phyloP scores from a whole-genome alignment of 345 rosid species.

The Gossypium bickii region DNA sequence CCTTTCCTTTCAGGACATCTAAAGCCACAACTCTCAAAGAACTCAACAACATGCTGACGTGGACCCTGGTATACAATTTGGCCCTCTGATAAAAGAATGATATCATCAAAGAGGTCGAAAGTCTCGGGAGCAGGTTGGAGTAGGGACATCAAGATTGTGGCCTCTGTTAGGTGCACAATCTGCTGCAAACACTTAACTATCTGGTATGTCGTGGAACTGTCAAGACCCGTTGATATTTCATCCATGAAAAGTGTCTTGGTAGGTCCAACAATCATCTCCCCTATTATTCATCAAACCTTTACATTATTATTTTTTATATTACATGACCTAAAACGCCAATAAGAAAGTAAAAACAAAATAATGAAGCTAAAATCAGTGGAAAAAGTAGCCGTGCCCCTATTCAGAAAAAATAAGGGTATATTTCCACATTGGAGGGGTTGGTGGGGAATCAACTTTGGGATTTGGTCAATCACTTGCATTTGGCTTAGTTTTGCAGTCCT shows the following conservation, averaged over 20 bases:
- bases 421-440: background rate
- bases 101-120: constrained; percentile 77
- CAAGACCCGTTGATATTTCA: constrained; percentile 91
- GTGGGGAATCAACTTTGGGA: constrained; percentile 11
- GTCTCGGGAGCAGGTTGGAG: constrained; percentile 95
- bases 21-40: constrained; percentile 75
- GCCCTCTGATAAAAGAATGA: constrained; percentile 71
- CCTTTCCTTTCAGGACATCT: constrained; percentile 80
- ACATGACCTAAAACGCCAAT: too few species aligned
- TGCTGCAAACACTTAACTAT: constrained; percentile 84
- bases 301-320: background rate
- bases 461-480: background rate
- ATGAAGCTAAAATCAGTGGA: background rate
- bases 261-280: constrained; percentile 97
- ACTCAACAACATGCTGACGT: constrained; percentile 50
- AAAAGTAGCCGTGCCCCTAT: background rate
- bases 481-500: background rate
- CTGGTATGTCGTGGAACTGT: constrained; percentile 85
- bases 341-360: background rate
- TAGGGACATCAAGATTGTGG: constrained; percentile 69
- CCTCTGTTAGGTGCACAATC: constrained; percentile 68
- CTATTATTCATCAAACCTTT: constrained; percentile 27
- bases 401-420: background rate
- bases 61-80: constrained; percentile 90
- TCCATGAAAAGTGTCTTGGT: constrained; percentile 87